phyloP scores from a whole-genome alignment of 2,329 filamentous ascomycete genomes.

The Alternaria ventricosa region DNA sequence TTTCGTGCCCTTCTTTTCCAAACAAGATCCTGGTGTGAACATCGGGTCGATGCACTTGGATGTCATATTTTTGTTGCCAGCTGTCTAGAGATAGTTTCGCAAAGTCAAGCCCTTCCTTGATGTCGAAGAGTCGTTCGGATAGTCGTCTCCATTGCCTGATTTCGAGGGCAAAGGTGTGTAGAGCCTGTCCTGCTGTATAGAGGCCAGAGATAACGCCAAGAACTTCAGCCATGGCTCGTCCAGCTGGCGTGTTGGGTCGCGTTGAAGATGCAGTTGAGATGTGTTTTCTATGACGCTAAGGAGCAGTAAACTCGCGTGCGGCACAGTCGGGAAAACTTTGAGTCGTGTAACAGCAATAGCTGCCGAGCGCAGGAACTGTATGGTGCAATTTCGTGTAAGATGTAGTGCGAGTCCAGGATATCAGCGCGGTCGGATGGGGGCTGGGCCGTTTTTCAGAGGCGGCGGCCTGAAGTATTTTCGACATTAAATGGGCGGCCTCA shows the following conservation, averaged over 20 bases:
- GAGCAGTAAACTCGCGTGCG: neutral
- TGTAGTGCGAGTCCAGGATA: neutral
- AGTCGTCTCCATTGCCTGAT: constrained; percentile 24
- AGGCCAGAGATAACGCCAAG: constrained; percentile 23
- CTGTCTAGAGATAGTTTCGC: constrained; percentile 26
- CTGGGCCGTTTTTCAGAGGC: neutral
- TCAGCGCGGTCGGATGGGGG: neutral
- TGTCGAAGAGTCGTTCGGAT: constrained; percentile 32
- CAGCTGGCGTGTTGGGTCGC: neutral
- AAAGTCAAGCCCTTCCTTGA: constrained; percentile 26
- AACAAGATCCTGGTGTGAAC: constrained; percentile 33
- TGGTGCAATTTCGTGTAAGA: neutral
- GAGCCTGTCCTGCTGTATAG: constrained; percentile 19
- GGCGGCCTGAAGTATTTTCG: constrained; percentile 1
- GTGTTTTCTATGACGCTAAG: neutral
- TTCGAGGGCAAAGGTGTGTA: constrained; percentile 28
- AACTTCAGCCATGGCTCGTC: constrained; percentile 29
- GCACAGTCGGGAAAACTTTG: neutral
- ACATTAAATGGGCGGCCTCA: constrained; percentile 13
- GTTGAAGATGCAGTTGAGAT: neutral
- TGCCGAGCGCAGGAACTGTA: neutral
- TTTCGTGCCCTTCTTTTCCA: constrained; percentile 26
- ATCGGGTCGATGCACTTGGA: constrained; percentile 23
- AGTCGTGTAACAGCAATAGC: neutral
- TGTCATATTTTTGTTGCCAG: constrained; percentile 34